phyloP scores from a whole-genome alignment of 176 grass and related monocot genomes.

The Carex pumila region DNA sequence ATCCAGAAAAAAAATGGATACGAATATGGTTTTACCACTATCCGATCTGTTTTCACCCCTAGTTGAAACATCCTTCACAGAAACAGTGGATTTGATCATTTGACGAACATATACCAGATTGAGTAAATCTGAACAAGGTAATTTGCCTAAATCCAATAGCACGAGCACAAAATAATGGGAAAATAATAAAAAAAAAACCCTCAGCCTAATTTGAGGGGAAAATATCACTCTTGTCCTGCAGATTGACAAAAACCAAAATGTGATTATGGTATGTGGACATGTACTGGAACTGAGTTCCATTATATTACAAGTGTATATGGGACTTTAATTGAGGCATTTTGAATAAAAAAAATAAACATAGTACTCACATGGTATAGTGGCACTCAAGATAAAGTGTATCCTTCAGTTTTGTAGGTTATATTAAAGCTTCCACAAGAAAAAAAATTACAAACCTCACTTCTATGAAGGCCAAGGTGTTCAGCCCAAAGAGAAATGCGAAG shows the following conservation, averaged over 20 bases:
- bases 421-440: conserved; percentile 6
- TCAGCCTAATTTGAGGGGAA: not conserved
- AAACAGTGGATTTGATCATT: conserved; percentile 1
- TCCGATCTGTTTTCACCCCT: too few relatives aligned
- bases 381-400: not conserved
- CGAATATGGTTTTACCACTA: too few relatives aligned
- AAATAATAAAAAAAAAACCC: not conserved
- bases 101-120: not conserved
- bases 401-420: not conserved
- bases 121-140: not conserved
- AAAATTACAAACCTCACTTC: conserved; percentile 60
- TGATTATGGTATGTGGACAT: not conserved
- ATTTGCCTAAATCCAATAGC: not conserved
- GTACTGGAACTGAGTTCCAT: not conserved
- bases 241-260: not conserved
- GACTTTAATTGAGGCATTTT: not conserved
- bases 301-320: not conserved
- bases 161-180: not conserved
- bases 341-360: not conserved
- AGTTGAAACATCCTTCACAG: not conserved
- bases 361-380: not conserved
- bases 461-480: conserved; percentile 90
- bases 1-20: too few relatives aligned
- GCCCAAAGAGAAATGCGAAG: conserved; percentile 81
- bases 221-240: not conserved